Conservation (phyloP, 345 rosid species). For the Euphorbia lathyris region DNA sequence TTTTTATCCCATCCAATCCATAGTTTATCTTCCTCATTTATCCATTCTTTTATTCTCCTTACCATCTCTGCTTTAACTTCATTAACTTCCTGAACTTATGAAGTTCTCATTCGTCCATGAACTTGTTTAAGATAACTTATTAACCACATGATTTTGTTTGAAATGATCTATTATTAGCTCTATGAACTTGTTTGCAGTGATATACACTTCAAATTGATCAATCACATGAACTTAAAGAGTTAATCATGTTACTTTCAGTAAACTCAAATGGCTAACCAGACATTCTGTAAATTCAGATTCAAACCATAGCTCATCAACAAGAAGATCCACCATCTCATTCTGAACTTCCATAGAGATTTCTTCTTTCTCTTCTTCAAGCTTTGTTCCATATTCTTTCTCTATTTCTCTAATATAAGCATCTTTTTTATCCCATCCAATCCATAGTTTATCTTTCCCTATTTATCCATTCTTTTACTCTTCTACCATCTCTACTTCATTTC, state of each 20-base stretch:
- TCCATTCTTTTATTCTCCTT: conserved; percentile 42
- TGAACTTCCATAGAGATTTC: conserved; percentile 34
- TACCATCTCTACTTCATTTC: conserved; percentile 28
- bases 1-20: conserved; percentile 28
- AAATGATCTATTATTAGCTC: too few species aligned
- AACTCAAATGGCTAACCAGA: too few species aligned
- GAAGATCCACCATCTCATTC: conserved; percentile 23
- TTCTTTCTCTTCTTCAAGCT: conserved; percentile 35
- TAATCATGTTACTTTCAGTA: too few species aligned
- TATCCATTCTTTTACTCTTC: conserved; percentile 44
- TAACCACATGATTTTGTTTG: too few species aligned
- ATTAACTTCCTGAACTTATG: too few species aligned
- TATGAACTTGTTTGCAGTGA: too few species aligned
- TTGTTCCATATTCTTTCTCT: conserved; percentile 34
- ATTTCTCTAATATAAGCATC: conserved; percentile 37
- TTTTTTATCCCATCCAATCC: conserved; percentile 28
- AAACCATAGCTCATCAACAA: conserved; percentile 40
- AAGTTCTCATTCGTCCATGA: too few species aligned
- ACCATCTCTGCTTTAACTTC: conserved; percentile 31
- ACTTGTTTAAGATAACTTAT: too few species aligned
- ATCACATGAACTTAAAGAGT: too few species aligned
- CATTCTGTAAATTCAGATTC: too few species aligned
- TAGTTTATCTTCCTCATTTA: conserved; percentile 27
- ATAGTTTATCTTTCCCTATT: conserved; percentile 23
- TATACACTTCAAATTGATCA: too few species aligned